phyloP scores from a whole-genome alignment of 768 basidiomycete species.

The Rhizopogon vulgaris region DNA sequence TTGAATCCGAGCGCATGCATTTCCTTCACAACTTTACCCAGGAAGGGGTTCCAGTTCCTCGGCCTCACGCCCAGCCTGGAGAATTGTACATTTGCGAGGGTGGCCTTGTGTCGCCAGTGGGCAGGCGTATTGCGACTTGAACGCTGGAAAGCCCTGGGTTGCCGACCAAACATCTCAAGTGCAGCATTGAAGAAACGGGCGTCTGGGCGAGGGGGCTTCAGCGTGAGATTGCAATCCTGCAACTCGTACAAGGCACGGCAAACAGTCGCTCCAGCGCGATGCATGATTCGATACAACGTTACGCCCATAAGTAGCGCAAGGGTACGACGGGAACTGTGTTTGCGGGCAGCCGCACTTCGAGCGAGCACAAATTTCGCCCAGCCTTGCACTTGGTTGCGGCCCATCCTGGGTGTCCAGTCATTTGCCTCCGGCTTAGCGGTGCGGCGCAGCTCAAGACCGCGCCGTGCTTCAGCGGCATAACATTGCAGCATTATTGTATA shows the following conservation, averaged over 20 bases:
- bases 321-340: constrained; percentile 18
- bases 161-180: constrained; percentile 36
- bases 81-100: constrained; percentile 20
- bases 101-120: constrained; percentile 26
- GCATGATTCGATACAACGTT: constrained; percentile 33
- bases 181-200: constrained; percentile 65
- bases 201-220: constrained; percentile 43
- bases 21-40: constrained; percentile 32
- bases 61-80: constrained; percentile 20
- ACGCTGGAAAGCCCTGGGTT: constrained; percentile 14
- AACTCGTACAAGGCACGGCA: constrained; percentile 17
- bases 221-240: constrained; percentile 19
- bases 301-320: constrained; percentile 24
- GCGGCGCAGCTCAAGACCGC: constrained; percentile 12
- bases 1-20: constrained; percentile 35
- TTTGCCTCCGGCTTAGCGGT: constrained; percentile 6
- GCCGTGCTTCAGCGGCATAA: constrained; percentile 43
- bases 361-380: constrained; percentile 29
- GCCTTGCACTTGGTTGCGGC: constrained; percentile 24
- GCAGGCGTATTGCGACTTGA: constrained; percentile 11
- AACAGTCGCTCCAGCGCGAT: constrained; percentile 23
- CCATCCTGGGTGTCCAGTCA: constrained; percentile 13
- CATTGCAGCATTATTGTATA: constrained; percentile 70
- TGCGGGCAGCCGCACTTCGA: constrained; percentile 13
- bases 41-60: constrained; percentile 25